Conservation (phyloP, 441 rosid genomes). For the Dalechampia spathulata region DNA sequence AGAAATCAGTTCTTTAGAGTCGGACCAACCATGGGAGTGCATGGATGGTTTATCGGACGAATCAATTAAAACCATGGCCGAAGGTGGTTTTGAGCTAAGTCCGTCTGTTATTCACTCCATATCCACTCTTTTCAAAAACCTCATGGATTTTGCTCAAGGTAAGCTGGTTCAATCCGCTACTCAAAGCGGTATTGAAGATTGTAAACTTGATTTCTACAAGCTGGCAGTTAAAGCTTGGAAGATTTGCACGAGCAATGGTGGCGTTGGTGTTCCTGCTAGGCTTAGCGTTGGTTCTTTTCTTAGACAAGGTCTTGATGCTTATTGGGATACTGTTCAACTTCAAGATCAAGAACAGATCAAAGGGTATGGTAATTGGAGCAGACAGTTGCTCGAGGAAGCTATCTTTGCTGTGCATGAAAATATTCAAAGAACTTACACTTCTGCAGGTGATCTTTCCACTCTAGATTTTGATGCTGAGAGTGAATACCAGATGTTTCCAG, state of each 20-base stretch:
- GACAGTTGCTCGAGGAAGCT: constrained; percentile 59
- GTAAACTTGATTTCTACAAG: constrained; percentile 21
- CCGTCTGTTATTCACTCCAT: constrained; percentile 44
- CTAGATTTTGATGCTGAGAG: constrained; percentile 84
- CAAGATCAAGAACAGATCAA: constrained; percentile 21
- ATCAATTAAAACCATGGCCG: constrained; percentile 45
- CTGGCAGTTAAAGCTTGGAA: constrained; percentile 39
- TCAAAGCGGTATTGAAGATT: constrained; percentile 9
- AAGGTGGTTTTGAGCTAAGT: constrained; percentile 64
- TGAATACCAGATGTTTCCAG: constrained; percentile 87
- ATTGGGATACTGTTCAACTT: constrained; percentile 34
- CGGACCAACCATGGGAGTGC: constrained; percentile 91
- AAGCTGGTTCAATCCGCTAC: constrained; percentile 25
- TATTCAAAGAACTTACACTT: constrained; percentile 80
- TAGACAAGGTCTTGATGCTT: constrained; percentile 52
- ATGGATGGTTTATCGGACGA: constrained; percentile 67
- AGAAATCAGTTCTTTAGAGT: constrained; percentile 48
- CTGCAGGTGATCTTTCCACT: constrained; percentile 67
- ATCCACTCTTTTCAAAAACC: constrained; percentile 51
- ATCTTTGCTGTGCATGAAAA: constrained; percentile 65
- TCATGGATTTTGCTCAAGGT: constrained; percentile 81
- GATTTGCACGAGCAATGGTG: constrained; percentile 21
- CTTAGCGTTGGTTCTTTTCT: constrained; percentile 71
- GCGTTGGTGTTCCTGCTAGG: constrained; percentile 17
- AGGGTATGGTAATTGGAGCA: constrained; percentile 45